A percentile compares a stretch with the other conserved stretches of the same genome.
These are phyloP conservation scores for Apostasia ramifera DNA, from an alignment of 106 monocot species.

Conservation along the genomic window DNA sequence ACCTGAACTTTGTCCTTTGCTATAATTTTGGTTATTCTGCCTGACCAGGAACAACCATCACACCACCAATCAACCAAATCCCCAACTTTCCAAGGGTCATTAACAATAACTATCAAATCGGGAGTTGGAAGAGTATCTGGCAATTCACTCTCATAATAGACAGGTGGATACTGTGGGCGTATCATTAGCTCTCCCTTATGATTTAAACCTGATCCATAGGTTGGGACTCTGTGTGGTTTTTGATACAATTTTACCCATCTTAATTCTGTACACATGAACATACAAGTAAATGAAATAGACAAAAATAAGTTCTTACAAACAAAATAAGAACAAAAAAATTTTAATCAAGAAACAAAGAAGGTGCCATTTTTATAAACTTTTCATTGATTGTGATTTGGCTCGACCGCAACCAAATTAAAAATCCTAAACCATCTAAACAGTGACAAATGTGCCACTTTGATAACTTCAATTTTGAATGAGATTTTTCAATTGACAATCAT, in stretches of 20 bases:
- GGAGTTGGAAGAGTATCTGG: conserved; percentile 16
- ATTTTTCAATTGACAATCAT: no score
- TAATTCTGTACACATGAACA: conserved; percentile 17
- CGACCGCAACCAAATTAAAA: no score
- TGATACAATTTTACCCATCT: conserved; percentile 41
- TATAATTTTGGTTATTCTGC: conserved; percentile 31
- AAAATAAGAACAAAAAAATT: background rate
- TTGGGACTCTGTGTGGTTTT: conserved; percentile 6
- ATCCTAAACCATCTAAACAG: no score
- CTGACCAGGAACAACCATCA: conserved; percentile 57
- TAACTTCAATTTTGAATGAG: no score
- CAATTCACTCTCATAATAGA: conserved; percentile 22
- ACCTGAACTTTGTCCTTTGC: conserved; percentile 40
- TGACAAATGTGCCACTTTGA: no score
- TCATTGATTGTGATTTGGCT: no score
- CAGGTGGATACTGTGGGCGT: conserved; percentile 51
- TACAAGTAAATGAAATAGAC: no score
- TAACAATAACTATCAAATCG: conserved; percentile 29
- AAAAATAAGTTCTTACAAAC: background rate
- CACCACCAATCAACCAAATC: conserved; percentile 65
- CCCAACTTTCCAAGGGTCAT: conserved; percentile 51
- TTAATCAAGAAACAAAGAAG: no score
- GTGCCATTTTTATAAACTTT: no score
- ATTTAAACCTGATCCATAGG: conserved; percentile 1
- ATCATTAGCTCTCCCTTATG: conserved; percentile 37